Evolutionary conservation across 306 rosid genomes (phyloP), one percentile per base, ranked within the genome.

Genomic region (Geum urbanum): DNA sequence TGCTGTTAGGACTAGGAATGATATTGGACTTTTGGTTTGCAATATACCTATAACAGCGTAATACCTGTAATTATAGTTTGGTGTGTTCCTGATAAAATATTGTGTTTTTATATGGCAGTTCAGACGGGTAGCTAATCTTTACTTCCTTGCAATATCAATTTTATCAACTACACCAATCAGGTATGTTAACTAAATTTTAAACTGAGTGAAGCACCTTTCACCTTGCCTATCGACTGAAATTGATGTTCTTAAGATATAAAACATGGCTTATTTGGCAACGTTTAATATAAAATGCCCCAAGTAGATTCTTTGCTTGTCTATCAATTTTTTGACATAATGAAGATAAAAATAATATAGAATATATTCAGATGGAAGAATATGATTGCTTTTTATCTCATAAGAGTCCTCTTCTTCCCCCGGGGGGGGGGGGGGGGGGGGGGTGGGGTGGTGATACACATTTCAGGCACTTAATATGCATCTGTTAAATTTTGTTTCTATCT

Each of bases 101-200:
- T 74, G 56, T 83, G 35, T 59, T 80, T 83, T 80, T 77, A 58
- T 69, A 57, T 83, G 88, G 73, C 98, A 94, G 98, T 94, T 94
- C 88, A 88, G 98, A 62, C 94, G 98, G 84, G 98, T 94, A 82
- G 98, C 98, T 70, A 94, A 94, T 76, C 90, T 90, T 72, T 94
- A 94, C 85, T 94, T 94, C 73, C 98, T 94, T 76, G 76, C 92
- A 35, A 94, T 94, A 83, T 90, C 98, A 74, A 88, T 88, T 84
- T 83, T 94, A 73, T 94, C 98, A 77, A 83, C 94, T 55, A 90
- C 98, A 14, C 96, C 96, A 27, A 90, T 90, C 78, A 94, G 98
- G 98, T 88, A 72, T 53, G 76, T 46, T 50, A 63, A 44, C 39
- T 62, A 71, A 70, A 56, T 57, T 27, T 27, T 27, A 27, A 27